Conservation (phyloP, 2,329 filamentous ascomycete species). For the Clonostachys rhizophaga region DNA sequence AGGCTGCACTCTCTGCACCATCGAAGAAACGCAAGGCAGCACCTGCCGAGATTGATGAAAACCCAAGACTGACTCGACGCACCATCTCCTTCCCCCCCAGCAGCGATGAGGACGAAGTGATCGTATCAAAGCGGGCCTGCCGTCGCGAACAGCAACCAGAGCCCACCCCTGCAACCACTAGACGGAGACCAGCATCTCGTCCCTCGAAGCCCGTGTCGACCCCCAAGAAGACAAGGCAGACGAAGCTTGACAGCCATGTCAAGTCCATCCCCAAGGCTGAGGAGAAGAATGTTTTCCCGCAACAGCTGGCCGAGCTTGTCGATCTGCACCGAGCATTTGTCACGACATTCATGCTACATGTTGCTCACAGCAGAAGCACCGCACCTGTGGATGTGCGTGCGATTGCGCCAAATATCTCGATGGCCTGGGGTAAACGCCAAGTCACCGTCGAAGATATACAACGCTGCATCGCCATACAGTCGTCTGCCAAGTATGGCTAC, state of each 20-base stretch:
- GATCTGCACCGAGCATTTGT: constrained; percentile 63
- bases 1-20: constrained; percentile 22
- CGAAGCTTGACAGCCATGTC: constrained; percentile 33
- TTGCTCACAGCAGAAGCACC: constrained; percentile 61
- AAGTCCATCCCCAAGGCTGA: constrained; percentile 13
- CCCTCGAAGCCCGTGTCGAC: constrained; percentile 18
- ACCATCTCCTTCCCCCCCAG: constrained; percentile 24
- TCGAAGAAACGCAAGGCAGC: constrained; percentile 32
- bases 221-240: constrained; percentile 18
- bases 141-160: constrained; percentile 12
- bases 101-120: constrained; percentile 18
- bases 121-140: constrained; percentile 17
- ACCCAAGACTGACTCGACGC: constrained; percentile 13
- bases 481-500: constrained; percentile 19
- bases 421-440: constrained; percentile 67
- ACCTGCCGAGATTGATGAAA: constrained; percentile 15
- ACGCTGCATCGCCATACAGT: constrained; percentile 60
- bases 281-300: constrained; percentile 31
- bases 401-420: constrained; percentile 58
- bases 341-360: constrained; percentile 63
- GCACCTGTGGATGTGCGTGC: constrained; percentile 59
- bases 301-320: constrained; percentile 54
- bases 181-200: constrained; percentile 2
- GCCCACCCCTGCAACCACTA: constrained; percentile 9
- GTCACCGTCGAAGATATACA: constrained; percentile 64